Base-by-base conservation (phyloP, 2,329 filamentous ascomycete species). In the Thyridium curvatum region DNA sequence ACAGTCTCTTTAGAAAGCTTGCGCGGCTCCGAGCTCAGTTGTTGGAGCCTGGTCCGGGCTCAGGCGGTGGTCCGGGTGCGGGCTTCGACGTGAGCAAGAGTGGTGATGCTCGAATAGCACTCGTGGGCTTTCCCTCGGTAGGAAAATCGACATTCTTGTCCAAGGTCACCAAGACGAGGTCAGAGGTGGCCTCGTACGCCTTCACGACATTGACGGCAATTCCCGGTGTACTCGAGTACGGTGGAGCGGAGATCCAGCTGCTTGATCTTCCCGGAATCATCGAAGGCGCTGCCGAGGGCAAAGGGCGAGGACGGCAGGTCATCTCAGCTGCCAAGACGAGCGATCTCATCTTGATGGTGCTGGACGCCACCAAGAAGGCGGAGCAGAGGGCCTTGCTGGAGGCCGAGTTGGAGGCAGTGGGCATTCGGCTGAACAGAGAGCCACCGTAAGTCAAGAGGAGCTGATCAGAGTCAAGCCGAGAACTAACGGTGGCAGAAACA, bases 141-240 rank as follows among this genome's bases (percentile, higher is more conserved):
- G 93, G 93, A 60, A 98, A 98, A 69, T 98, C 93, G 3, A 98
- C 93, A 0, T 97, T 98, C 58, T 63, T 98, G n/a, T 96, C 90
- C 35, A 96, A 97, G 58, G 94, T 98, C 60, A 98, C 93, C 36
- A 97, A 95, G 68, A 98, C 94, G 30, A 89, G 88, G 56, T 95
- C 89, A 37, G 91, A 96, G 61, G 89, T 96, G 18, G 93, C 93
- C 1, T 86, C 93, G 1, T 98, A 98, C 59, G 82, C 91, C 41
- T 98, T 98, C 77, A 98, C 93, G 10, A 98, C 93, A 2, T 72
- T 98, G 33, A 98, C 93, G 9, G 94, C 93, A 29, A 98, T 98
- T 50, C 93, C 93, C 1, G 93, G 93, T 51, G 94, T 98, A 30
- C 77, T 98, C 39, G 91, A 96, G 69, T 98, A 98, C 65, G 93